Base-by-base conservation (phyloP, 1,284 basidiomycete genomes). In the Ustilago hordei region DNA sequence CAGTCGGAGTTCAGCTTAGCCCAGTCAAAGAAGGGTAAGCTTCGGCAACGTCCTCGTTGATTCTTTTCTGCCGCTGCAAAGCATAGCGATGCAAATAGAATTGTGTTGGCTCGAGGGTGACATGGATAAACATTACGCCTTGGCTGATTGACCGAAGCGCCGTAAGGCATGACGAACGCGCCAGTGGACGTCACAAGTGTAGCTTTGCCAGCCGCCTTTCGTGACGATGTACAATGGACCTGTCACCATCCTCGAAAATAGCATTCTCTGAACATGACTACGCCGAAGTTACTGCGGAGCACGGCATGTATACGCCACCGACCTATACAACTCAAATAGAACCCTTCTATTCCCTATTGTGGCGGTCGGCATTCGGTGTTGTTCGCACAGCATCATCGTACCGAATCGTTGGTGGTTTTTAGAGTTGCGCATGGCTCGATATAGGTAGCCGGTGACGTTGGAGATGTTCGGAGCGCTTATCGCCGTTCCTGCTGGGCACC, bases 361-460 rank as follows among this genome's bases (percentile, higher is more conserved):
- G 7, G 7, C 7, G 43, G 43, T 45, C 43, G 43, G 43, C 6
- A 19, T 45, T 45, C 43, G 43, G 43, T 19, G 4, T 19, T n/a
- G n/a, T 13, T 41, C 17, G 19, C 43, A 45, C 13, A 15, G 15
- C 39, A 45, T 38, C 36, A 45, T 19, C 19, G 43, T 45, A 45
- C 43, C 43, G 43, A 45, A 45, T 45, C 43, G n/a, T 45, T 45
- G 43, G 19, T 45, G 43, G 43, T 19, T 45, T 45, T 41, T 41
- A 17, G 23, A 19, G 11, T 45, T 7, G 11, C 1, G n/a, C 13
- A 45, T 45, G 19, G 23, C 43, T 45, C 43, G n/a, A 45, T n/a
- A 19, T 45, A 45, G 43, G 1, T 13, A 7, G 15, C 7, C 11
- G 1, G 43, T 45, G 43, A 45, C 43, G 43, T 19, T n/a, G n/a